phyloP scores from a whole-genome alignment of 768 basidiomycete genomes.

The Gautieria morchelliformis region DNA sequence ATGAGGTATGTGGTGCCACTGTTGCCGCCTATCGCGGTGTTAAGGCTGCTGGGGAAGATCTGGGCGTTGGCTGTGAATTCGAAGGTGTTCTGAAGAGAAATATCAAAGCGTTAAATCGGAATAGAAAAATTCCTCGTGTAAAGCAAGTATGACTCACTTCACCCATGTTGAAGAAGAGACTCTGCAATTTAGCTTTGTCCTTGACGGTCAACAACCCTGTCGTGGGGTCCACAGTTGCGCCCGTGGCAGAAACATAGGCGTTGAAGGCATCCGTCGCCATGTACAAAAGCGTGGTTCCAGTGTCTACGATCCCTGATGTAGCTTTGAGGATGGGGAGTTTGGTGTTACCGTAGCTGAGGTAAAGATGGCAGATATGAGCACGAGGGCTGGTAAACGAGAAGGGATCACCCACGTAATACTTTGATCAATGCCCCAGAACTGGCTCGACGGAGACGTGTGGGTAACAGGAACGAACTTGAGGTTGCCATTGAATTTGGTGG shows the following conservation, averaged over 20 bases:
- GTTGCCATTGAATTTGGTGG: slow-evolving; percentile 5
- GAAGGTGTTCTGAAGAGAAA: slow-evolving; percentile 2
- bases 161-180: slow-evolving; percentile 24
- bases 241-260: slow-evolving; percentile 23
- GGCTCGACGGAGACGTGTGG: slow-evolving; percentile 13
- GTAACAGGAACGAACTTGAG: slow-evolving; percentile 12
- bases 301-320: slow-evolving; percentile 42
- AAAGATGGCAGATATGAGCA: neutral
- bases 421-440: slow-evolving; percentile 25
- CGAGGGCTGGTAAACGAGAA: neutral
- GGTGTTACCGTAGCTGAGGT: slow-evolving; percentile 30
- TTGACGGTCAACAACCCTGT: slow-evolving; percentile 23
- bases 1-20: slow-evolving; percentile 8
- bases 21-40: slow-evolving; percentile 6
- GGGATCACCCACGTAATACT: slow-evolving; percentile 14
- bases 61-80: slow-evolving; percentile 9
- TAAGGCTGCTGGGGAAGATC: slow-evolving; percentile 9
- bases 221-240: slow-evolving; percentile 19
- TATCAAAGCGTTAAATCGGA: neutral
- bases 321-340: slow-evolving; percentile 31
- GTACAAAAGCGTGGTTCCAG: slow-evolving; percentile 18
- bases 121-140: too few species aligned
- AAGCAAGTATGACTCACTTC: slow-evolving; percentile 16
- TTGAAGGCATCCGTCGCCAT: slow-evolving; percentile 22
- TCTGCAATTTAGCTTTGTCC: slow-evolving; percentile 21